phyloP scores from a whole-genome alignment of 345 rosid genomes.

The Citrus unshiu region DNA sequence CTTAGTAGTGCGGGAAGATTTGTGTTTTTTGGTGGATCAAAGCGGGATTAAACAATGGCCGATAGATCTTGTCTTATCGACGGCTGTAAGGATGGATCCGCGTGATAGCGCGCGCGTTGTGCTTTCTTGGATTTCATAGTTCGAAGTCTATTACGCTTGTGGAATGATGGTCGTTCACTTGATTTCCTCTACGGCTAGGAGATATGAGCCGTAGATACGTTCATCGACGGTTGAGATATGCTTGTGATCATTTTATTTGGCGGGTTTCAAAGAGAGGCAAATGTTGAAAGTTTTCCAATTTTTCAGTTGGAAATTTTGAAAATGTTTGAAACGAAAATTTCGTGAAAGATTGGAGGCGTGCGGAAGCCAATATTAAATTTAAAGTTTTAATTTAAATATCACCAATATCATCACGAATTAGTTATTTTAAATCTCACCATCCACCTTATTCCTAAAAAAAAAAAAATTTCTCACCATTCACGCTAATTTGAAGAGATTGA shows the following conservation, averaged over 20 bases:
- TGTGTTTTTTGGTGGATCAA: neutral
- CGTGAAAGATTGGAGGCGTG: neutral
- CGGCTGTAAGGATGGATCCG: neutral
- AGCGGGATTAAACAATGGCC: neutral
- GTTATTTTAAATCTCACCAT: too few species aligned
- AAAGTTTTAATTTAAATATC: too few species aligned
- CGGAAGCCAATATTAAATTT: neutral
- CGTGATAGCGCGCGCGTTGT: neutral
- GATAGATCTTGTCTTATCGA: neutral
- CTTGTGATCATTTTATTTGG: neutral
- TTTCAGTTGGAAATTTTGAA: neutral
- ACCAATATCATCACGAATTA: too few species aligned
- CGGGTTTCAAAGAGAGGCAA: constrained; percentile 2
- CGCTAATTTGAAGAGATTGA: too few species aligned
- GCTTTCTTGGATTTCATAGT: neutral
- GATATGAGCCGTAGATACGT: neutral
- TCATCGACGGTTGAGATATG: neutral
- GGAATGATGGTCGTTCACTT: neutral
- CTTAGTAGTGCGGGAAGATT: neutral
- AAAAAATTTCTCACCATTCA: too few species aligned
- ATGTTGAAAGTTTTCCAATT: neutral
- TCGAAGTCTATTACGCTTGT: neutral
- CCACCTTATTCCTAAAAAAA: too few species aligned
- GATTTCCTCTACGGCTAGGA: neutral
- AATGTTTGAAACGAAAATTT: neutral